Evolutionary conservation across 2,329 filamentous ascomycete genomes (phyloP).

Genomic region (Paracoccidioides brasiliensis): DNA sequence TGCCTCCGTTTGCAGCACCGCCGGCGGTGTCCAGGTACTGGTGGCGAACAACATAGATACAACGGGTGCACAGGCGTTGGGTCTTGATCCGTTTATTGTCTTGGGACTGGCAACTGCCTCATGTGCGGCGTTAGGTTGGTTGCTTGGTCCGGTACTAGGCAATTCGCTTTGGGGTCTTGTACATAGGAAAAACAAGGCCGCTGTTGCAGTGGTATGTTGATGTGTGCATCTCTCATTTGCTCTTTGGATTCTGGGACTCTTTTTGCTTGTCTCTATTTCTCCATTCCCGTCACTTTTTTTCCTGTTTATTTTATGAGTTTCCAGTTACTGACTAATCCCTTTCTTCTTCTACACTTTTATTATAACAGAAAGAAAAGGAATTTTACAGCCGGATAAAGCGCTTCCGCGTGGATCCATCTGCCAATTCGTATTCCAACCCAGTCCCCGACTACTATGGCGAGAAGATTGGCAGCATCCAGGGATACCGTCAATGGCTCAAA

Average conservation of each 20-base stretch:
- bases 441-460: conserved; percentile 97
- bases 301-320: too few relatives aligned
- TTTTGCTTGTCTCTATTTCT: not conserved
- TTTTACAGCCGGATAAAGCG: conserved; percentile 88
- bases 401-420: conserved; percentile 79
- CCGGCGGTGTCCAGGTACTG: conserved; percentile 41
- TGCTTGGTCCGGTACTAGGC: conserved; percentile 71
- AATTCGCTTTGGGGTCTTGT: conserved; percentile 64
- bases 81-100: conserved; percentile 76
- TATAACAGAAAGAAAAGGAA: conserved; percentile 67
- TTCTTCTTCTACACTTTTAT: not conserved
- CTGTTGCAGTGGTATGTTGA: conserved; percentile 54
- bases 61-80: conserved; percentile 53
- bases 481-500: conserved; percentile 91
- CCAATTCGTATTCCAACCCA: conserved; percentile 80
- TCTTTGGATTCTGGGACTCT: too few relatives aligned
- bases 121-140: conserved; percentile 72
- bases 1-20: conserved; percentile 49
- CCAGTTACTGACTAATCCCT: not conserved
- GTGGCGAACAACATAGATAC: conserved; percentile 57
- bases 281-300: too few relatives aligned
- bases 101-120: conserved; percentile 68
- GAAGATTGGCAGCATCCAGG: conserved; percentile 86
- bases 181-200: conserved; percentile 55
- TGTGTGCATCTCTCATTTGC: not conserved